Evolutionary conservation across 2,329 filamentous ascomycete species (phyloP).

Genomic region (Cladosporium sp.): DNA sequence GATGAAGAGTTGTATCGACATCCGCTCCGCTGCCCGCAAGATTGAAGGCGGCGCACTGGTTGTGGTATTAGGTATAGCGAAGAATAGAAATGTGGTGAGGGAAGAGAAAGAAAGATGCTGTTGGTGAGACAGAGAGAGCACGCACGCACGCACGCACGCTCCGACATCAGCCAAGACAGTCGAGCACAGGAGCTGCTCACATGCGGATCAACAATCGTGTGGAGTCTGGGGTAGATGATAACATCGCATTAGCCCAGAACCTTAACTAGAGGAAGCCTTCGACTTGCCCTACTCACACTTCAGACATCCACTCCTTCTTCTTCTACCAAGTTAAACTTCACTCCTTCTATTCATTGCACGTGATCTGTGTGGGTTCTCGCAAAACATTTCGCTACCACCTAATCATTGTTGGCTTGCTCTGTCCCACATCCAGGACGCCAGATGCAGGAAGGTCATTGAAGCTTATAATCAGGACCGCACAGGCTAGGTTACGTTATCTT

Average conservation of each 20-base stretch:
- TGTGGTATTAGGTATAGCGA: conserved; percentile 6
- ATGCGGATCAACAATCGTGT: background rate
- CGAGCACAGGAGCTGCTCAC: conserved; percentile 4
- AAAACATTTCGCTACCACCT: too few relatives aligned
- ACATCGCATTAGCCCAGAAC: background rate
- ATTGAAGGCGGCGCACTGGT: background rate
- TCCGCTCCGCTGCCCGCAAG: conserved; percentile 48
- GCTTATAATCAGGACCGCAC: too few relatives aligned
- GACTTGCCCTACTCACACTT: background rate
- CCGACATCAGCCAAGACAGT: conserved; percentile 1
- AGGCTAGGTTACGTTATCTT: too few relatives aligned
- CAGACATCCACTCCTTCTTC: background rate
- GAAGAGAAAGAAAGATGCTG: background rate
- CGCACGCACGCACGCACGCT: background rate
- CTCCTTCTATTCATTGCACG: background rate
- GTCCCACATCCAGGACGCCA: too few relatives aligned
- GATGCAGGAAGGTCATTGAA: too few relatives aligned
- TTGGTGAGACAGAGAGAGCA: background rate
- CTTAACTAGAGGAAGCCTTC: background rate
- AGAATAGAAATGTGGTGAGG: background rate
- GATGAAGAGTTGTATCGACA: conserved; percentile 88
- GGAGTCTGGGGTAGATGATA: conserved; percentile 7
- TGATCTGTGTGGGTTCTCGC: too few relatives aligned
- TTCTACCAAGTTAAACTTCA: background rate
- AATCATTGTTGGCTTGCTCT: too few relatives aligned